A percentile compares a stretch with the other conserved stretches of the same genome.
Conservation (phyloP, 768 basidiomycete species). For the Russula ochroleuca region DNA sequence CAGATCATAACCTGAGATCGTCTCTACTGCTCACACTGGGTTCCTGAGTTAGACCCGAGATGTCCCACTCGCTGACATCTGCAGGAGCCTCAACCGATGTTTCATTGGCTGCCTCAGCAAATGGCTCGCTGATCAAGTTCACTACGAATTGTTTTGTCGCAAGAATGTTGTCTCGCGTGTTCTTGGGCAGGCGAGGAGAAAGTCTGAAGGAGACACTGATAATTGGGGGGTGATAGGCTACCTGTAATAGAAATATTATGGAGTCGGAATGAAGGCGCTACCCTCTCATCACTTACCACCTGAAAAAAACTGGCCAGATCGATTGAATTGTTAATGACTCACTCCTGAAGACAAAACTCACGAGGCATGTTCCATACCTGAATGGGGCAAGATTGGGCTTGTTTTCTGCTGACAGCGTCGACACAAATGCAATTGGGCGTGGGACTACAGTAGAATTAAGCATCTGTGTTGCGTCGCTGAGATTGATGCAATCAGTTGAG, state of each 20-base stretch:
- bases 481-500: background rate
- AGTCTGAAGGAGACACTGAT: conserved; percentile 57
- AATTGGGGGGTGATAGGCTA: conserved; percentile 61
- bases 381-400: conserved; percentile 61
- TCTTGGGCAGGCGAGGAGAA: conserved; percentile 45
- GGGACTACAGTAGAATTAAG: conserved; percentile 58
- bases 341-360: background rate
- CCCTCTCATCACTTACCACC: conserved; percentile 19
- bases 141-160: conserved; percentile 66
- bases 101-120: conserved; percentile 53
- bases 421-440: conserved; percentile 65
- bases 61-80: conserved; percentile 52
- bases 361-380: conserved; percentile 40
- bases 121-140: conserved; percentile 65
- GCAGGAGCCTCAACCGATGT: conserved; percentile 53
- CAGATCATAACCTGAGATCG: conserved; percentile 5
- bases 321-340: conserved; percentile 36
- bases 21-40: conserved; percentile 43
- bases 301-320: conserved; percentile 29
- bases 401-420: conserved; percentile 49
- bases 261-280: conserved; percentile 11
- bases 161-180: conserved; percentile 62
- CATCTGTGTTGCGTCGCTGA: conserved; percentile 43
- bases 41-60: conserved; percentile 54
- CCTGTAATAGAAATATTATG: conserved; percentile 35